Evolutionary conservation across 208 protist genomes (phyloP), one percentile per base, ranked within the genome.

Genomic region (Wallacemonas sp.): DNA sequence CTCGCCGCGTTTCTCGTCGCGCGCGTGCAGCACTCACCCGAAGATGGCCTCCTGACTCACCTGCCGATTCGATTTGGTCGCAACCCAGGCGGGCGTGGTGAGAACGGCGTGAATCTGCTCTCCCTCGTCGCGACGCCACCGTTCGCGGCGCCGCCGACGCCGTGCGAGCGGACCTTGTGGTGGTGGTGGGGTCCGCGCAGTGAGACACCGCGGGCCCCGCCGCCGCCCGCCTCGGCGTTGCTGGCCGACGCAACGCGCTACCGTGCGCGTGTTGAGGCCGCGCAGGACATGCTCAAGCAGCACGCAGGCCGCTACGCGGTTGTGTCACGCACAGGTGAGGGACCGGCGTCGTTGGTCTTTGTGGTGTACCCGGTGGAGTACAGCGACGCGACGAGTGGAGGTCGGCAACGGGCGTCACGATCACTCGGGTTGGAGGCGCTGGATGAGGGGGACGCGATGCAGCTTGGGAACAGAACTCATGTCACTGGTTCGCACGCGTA

Each of bases 1-100:
- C 62, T 80, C 19, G 74, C 65, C 1, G 65, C 74, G 29, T 61
- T 76, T 52, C 55, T 81, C 36, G 70, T 74, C 23, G 61, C 76
- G 26, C 65, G 61, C 26, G 61, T 76, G 62, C 70, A 76, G 34
- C 64, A 67, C 24, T 56, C 65, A 56, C 68, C 68, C 14, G 73
- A 78, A n/a, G 72, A 71, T 17, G 65, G 72, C 0, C 61, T 72
- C 30, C 27, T 77, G 2, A 39, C 52, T 3, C 36, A 52, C 16
- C 46, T 49, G 54, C 14, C 63, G 69, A n/a, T n/a, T n/a, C n/a
- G n/a, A n/a, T n/a, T n/a, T n/a, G n/a, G n/a, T n/a, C n/a, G n/a
- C n/a, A n/a, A n/a, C n/a, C n/a, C n/a, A n/a, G n/a, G n/a, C n/a
- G n/a, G n/a, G n/a, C n/a, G n/a, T n/a, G n/a, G n/a, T n/a, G n/a